Evolutionary conservation across 768 basidiomycete species (phyloP), one percentile per base, ranked within the genome.

Genomic region (Scleroderma bovista): DNA sequence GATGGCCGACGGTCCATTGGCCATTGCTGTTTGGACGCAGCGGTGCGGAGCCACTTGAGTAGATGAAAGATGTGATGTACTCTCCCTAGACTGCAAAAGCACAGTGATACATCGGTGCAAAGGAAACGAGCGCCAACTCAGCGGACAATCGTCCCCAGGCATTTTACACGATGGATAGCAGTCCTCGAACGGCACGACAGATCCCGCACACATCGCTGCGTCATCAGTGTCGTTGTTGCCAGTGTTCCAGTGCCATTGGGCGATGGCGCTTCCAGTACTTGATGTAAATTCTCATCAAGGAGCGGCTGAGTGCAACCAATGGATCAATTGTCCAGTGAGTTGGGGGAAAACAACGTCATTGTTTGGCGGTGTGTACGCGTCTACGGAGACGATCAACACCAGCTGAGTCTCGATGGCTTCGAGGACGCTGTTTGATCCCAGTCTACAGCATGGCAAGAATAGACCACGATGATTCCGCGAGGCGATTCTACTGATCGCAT

Each of bases 61-160:
- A 99, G 71, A 69, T 99, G 96, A 62, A 98, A 99, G 50, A 96
- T 84, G 65, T 98, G 96, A 84, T 91, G 63, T 95, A 99, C 69
- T 96, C 86, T 31, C 96, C 96, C 91, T 93, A 98, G 47, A 98
- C 95, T 98, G 56, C n/a, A n/a, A 32, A 17, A 3, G 11, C 60
- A 54, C 62, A 59, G 2, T 63, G 12, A 24, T 26, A 58, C 20
- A n/a, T n/a, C n/a, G 9, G 38, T 10, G n/a, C 19, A 24, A 34
- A 10, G 17, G 10, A 33, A 37, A 29, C 29, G 41, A 23, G 47
- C 12, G 76, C 84, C 61, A 58, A 93, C 92, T 92, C 20, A 94
- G 70, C 1, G 93, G 92, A 71, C 92, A 94, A 58, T 92, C 93
- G 56, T 98, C 96, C 15, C 96, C 96, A 0, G 96, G 96, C 60